Evolutionary conservation across 2,329 filamentous ascomycete genomes (phyloP).

Genomic region (Botrytis fabae): DNA sequence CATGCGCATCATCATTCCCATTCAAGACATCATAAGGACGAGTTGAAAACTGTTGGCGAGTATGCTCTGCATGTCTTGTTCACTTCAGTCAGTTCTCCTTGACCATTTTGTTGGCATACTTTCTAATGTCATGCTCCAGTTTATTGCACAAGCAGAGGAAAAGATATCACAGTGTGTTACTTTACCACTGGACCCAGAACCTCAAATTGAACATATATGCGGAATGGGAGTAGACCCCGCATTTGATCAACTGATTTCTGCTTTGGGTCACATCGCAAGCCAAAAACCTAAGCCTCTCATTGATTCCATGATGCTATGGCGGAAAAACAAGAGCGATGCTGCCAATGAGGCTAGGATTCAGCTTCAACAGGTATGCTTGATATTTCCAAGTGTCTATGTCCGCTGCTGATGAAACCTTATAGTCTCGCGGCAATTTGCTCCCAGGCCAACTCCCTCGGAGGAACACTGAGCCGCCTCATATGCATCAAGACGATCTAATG

Average conservation of each 20-base stretch:
- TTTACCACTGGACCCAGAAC: conserved; percentile 75
- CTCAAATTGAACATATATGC: conserved; percentile 84
- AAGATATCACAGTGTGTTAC: conserved; percentile 89
- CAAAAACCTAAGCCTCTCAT: conserved; percentile 94
- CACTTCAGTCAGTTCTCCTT: conserved; percentile 66
- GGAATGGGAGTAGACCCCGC: conserved; percentile 82
- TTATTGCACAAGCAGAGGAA: conserved; percentile 94
- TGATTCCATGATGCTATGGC: conserved; percentile 97
- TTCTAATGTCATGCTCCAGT: conserved; percentile 51
- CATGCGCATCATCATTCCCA: conserved; percentile 67
- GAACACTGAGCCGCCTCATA: conserved; percentile 66
- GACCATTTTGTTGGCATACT: conserved; percentile 8
- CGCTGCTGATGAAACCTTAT: conserved; percentile 13
- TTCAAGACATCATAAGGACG: conserved; percentile 66
- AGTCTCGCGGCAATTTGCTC: conserved; percentile 32
- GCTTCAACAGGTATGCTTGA: conserved; percentile 50
- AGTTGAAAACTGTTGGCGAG: conserved; percentile 93
- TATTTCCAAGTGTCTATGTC: not conserved
- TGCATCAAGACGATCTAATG: conserved; percentile 29
- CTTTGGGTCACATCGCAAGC: conserved; percentile 89
- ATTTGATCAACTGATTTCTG: conserved; percentile 92
- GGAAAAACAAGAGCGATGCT: conserved; percentile 91
- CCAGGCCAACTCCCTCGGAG: conserved; percentile 56
- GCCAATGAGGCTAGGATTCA: conserved; percentile 67
- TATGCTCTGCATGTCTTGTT: conserved; percentile 96